A percentile compares a stretch with the other conserved stretches of the same genome.
These are phyloP conservation scores for Gynostemma pentaphyllum DNA, from an alignment of 306 rosid genomes.

Conservation along the genomic window DNA sequence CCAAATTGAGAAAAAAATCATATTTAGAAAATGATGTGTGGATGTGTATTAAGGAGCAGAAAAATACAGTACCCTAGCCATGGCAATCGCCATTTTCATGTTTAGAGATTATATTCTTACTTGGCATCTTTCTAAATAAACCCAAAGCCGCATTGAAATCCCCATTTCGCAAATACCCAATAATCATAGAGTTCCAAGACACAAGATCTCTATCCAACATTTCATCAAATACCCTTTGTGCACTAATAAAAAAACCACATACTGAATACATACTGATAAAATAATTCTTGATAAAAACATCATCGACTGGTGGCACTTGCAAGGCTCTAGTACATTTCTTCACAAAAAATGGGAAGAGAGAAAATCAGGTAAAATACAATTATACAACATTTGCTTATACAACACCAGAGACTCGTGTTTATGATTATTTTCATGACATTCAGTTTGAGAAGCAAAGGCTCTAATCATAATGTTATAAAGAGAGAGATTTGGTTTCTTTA, in stretches of 20 bases:
- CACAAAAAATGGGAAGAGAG: constrained; percentile 57
- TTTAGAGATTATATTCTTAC: constrained; percentile 84
- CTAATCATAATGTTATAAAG: constrained; percentile 59
- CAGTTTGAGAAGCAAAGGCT: constrained; percentile 24
- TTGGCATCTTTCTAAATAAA: constrained; percentile 85
- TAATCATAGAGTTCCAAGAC: too few species aligned
- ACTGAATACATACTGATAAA: too few species aligned
- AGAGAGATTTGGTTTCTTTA: too few species aligned
- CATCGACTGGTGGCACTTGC: constrained; percentile 36
- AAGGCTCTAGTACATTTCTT: constrained; percentile 37
- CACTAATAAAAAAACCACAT: constrained; percentile 28
- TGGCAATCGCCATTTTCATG: constrained; percentile 98
- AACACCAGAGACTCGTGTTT: constrained; percentile 26
- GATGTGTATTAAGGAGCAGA: constrained; percentile 2
- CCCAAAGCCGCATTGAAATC: constrained; percentile 92
- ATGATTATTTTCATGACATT: constrained; percentile 2
- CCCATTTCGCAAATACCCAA: too few species aligned
- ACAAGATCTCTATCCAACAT: too few species aligned
- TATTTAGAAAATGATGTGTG: not conserved
- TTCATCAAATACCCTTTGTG: too few species aligned
- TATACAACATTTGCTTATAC: constrained; percentile 45
- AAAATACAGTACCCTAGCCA: constrained; percentile 73
- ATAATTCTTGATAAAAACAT: constrained; percentile 47
- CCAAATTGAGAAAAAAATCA: not conserved
- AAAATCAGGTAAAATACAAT: constrained; percentile 35